Evolutionary conservation across 148 eudicot species (phyloP).

Genomic region (Chenopodium quinoa): DNA sequence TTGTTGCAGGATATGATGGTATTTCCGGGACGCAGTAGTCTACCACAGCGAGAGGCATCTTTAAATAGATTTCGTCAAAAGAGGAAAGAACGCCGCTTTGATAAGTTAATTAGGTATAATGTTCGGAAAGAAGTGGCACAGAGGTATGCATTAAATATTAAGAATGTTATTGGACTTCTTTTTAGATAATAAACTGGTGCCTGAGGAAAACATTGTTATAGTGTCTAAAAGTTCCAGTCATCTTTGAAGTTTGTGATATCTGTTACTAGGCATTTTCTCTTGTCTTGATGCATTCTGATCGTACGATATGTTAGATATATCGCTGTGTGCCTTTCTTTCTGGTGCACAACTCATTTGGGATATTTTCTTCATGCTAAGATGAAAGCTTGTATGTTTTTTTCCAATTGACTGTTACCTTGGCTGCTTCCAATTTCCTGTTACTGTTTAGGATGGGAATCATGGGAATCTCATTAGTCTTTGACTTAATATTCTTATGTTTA

Average conservation of each 20-base stretch:
- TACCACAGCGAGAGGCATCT: constrained; percentile 75
- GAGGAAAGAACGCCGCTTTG: constrained; percentile 88
- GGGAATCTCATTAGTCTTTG: neutral
- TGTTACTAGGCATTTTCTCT: neutral
- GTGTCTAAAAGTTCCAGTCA: neutral
- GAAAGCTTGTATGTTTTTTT: neutral
- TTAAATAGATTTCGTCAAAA: constrained; percentile 84
- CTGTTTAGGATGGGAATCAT: neutral
- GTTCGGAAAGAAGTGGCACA: constrained; percentile 94
- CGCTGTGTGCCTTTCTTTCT: neutral
- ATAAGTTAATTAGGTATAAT: constrained; percentile 78
- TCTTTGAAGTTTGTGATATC: neutral
- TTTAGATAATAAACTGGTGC: neutral
- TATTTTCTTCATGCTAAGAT: neutral
- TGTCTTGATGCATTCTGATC: neutral
- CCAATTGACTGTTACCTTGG: neutral
- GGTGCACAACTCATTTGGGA: neutral
- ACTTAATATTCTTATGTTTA: neutral
- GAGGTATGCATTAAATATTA: constrained; percentile 39
- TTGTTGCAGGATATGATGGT: constrained; percentile 51
- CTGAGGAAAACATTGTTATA: neutral
- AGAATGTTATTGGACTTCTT: neutral
- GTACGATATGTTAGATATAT: neutral
- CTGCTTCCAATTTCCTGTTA: neutral
- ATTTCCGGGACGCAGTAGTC: constrained; percentile 56